Evolutionary conservation across 1,284 basidiomycete genomes (phyloP).

Genomic region (Malassezia vespertilionis): DNA sequence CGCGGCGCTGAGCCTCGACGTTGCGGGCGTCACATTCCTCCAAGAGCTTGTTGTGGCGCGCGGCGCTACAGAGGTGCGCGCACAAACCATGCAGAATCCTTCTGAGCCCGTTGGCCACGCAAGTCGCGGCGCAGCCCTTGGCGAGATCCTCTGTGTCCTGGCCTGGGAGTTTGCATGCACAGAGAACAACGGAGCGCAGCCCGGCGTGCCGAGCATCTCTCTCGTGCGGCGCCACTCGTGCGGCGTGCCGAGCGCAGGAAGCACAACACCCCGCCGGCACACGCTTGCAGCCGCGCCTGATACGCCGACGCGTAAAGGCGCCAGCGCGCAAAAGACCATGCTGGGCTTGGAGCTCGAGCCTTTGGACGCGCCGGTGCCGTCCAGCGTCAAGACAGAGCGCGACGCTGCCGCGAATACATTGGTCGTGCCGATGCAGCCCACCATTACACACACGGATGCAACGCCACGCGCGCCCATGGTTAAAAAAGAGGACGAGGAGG

Average conservation of each 20-base stretch:
- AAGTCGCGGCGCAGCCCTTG: constrained; percentile 43
- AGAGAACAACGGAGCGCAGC: constrained; percentile 30
- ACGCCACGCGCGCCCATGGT: background rate
- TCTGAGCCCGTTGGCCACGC: constrained; percentile 16
- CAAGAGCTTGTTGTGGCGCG: constrained; percentile 48
- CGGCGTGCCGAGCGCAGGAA: too few relatives aligned
- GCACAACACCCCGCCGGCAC: background rate
- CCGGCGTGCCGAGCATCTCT: constrained; percentile 37
- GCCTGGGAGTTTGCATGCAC: constrained; percentile 48
- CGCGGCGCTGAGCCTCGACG: constrained; percentile 41
- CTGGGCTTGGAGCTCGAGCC: constrained; percentile 14
- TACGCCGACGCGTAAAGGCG: background rate
- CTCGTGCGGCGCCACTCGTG: background rate
- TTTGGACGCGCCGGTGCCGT: constrained; percentile 11
- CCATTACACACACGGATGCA: too few relatives aligned
- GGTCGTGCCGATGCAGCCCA: too few relatives aligned
- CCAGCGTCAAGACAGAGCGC: constrained; percentile 1
- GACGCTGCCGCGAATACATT: background rate
- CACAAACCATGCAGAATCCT: constrained; percentile 14
- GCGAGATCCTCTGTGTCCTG: constrained; percentile 48
- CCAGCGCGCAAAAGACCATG: background rate
- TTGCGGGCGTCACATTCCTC: constrained; percentile 45
- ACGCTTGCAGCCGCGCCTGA: background rate
- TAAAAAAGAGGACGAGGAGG: background rate
- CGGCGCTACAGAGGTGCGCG: background rate